Conservation (phyloP, 257 asterid species). For the Haberlea rhodopensis region DNA sequence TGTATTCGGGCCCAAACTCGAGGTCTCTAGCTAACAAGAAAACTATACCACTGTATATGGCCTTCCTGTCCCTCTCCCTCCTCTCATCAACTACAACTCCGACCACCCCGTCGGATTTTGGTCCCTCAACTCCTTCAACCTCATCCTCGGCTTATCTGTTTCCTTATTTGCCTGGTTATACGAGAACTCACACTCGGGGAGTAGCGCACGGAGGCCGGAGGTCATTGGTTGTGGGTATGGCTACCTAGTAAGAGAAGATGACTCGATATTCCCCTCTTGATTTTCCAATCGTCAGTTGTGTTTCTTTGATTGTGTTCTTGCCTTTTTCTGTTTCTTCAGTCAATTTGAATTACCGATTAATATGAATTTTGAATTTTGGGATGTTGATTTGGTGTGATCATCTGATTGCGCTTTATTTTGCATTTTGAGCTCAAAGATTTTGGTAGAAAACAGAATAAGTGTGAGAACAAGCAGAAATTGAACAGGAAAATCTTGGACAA, state of each 20-base stretch:
- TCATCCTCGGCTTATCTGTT: constrained; percentile 29
- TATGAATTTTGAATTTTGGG: too few relatives aligned
- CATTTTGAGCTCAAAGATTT: not conserved
- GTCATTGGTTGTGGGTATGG: constrained; percentile 69
- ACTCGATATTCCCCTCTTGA: constrained; percentile 95
- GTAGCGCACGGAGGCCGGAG: constrained; percentile 36
- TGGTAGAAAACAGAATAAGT: constrained; percentile 4
- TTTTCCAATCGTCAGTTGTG: constrained; percentile 61
- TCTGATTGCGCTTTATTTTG: constrained; percentile 1
- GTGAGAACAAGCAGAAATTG: constrained; percentile 1
- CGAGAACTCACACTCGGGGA: not conserved
- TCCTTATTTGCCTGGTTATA: constrained; percentile 16
- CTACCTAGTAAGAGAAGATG: constrained; percentile 92
- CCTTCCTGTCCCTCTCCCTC: constrained; percentile 38
- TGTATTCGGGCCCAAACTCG: too few relatives aligned
- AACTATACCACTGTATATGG: too few relatives aligned
- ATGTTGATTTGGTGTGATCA: not conserved
- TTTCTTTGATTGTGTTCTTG: not conserved
- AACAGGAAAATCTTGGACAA: not conserved
- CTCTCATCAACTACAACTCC: constrained; percentile 37
- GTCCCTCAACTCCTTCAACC: constrained; percentile 30
- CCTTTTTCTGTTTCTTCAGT: not conserved
- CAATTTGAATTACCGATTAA: too few relatives aligned
- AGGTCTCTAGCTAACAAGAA: too few relatives aligned
- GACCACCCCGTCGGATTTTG: constrained; percentile 25